Percentiles rank a stretch among this genome's conserved stretches.
Conservation (phyloP, 2,329 filamentous ascomycete genomes). For the Aspergillus japonicus region DNA sequence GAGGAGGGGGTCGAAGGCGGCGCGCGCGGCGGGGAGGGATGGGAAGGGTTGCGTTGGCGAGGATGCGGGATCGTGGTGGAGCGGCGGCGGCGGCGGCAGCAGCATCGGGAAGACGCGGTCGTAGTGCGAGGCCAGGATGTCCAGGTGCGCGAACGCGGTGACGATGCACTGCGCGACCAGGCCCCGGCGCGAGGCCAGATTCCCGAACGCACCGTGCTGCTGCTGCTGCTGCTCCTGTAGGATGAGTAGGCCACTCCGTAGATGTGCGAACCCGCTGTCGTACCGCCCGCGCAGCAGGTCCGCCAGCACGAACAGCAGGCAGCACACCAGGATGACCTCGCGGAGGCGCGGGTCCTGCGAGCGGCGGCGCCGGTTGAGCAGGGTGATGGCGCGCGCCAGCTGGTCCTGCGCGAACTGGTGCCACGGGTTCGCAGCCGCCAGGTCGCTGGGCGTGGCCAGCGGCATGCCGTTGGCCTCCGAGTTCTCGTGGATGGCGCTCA, state of each 20-base stretch:
- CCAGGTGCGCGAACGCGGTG: too few relatives aligned
- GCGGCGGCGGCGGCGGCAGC: too few relatives aligned
- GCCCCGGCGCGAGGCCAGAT: too few relatives aligned
- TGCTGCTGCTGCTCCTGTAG: neutral
- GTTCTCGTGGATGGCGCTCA: conserved; percentile 6
- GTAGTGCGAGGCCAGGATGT: too few relatives aligned
- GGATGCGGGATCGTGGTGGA: too few relatives aligned
- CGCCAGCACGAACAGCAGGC: neutral
- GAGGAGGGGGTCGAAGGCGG: too few relatives aligned
- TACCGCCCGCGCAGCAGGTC: neutral
- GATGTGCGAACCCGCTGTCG: neutral
- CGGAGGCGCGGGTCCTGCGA: neutral
- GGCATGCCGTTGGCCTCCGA: neutral
- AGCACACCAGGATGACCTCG: neutral
- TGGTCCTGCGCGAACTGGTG: neutral
- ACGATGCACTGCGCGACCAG: too few relatives aligned
- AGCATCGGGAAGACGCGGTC: too few relatives aligned
- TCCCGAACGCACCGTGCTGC: too few relatives aligned
- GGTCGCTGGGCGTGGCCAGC: neutral
- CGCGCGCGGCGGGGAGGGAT: too few relatives aligned
- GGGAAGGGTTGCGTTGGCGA: too few relatives aligned
- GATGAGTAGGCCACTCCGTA: neutral
- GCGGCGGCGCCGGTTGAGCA: neutral
- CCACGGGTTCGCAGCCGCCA: neutral
- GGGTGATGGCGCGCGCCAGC: neutral